These are phyloP conservation scores for Nakazawaea populi DNA, from an alignment of 805 yeast species.

Conservation along the genomic window DNA sequence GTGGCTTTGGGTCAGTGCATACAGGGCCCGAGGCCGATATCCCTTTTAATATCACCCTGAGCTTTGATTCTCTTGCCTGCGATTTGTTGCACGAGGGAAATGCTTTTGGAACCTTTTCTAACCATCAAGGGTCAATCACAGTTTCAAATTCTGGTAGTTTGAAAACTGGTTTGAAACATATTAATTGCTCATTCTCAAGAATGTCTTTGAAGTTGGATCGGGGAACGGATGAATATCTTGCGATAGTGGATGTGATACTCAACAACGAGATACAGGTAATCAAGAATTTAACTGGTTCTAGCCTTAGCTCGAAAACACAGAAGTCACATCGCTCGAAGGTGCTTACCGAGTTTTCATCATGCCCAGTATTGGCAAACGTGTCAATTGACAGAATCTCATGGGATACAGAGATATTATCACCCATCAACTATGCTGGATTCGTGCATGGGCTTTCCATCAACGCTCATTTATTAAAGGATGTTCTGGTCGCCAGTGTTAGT, in stretches of 20 bases:
- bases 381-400: constrained; percentile 5
- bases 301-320: background rate
- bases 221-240: constrained; percentile 17
- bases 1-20: constrained; percentile 14
- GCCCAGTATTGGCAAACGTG: background rate
- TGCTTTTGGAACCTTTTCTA: constrained; percentile 2
- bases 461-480: constrained; percentile 6
- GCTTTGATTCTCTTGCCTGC: constrained; percentile 8
- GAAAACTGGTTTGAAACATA: constrained; percentile 17
- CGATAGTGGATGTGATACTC: constrained; percentile 16
- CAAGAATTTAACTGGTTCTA: background rate
- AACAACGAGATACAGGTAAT: constrained; percentile 19
- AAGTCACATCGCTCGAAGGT: background rate
- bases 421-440: constrained; percentile 6
- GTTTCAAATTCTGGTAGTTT: constrained; percentile 14
- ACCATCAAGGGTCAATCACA: constrained; percentile 7
- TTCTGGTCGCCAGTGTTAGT: background rate
- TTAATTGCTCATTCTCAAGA: constrained; percentile 13
- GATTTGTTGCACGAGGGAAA: constrained; percentile 11
- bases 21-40: constrained; percentile 12
- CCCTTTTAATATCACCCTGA: constrained; percentile 17
- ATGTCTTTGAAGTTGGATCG: constrained; percentile 14
- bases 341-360: background rate
- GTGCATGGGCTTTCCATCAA: constrained; percentile 1
- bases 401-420: constrained; percentile 10